These are phyloP conservation scores for Beta vulgaris DNA, from an alignment of 148 eudicot species.

Conservation along the genomic window DNA sequence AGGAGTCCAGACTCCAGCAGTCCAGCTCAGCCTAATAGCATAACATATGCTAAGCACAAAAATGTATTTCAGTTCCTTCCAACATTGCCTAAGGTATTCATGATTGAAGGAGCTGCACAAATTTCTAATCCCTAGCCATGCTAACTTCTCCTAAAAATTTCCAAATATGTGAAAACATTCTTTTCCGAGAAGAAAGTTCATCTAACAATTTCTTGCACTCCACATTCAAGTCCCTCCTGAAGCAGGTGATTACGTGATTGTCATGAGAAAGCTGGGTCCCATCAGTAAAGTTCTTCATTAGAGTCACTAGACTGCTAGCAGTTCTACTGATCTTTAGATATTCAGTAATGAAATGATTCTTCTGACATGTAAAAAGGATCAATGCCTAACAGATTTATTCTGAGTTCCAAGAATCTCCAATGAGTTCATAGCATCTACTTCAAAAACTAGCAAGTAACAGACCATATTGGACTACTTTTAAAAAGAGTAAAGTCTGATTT, in stretches of 20 bases:
- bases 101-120: background rate
- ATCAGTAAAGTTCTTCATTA: background rate
- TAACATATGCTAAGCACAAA: background rate
- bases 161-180: background rate
- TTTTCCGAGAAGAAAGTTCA: background rate
- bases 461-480: background rate
- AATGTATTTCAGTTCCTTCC: background rate
- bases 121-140: background rate
- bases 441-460: background rate
- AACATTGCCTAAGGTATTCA: background rate
- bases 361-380: background rate
- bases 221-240: background rate
- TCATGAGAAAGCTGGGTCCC: background rate
- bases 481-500: background rate
- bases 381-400: background rate
- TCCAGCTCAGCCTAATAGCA: background rate
- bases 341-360: background rate
- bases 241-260: background rate
- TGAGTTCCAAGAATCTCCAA: constrained; percentile 1
- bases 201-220: background rate
- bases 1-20: no score
- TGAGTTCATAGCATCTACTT: background rate
- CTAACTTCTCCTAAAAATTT: background rate
- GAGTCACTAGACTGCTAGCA: no score
- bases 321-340: background rate